These are phyloP conservation scores for Ehretia macrophylla DNA, from an alignment of 257 asterid genomes.

Conservation along the genomic window DNA sequence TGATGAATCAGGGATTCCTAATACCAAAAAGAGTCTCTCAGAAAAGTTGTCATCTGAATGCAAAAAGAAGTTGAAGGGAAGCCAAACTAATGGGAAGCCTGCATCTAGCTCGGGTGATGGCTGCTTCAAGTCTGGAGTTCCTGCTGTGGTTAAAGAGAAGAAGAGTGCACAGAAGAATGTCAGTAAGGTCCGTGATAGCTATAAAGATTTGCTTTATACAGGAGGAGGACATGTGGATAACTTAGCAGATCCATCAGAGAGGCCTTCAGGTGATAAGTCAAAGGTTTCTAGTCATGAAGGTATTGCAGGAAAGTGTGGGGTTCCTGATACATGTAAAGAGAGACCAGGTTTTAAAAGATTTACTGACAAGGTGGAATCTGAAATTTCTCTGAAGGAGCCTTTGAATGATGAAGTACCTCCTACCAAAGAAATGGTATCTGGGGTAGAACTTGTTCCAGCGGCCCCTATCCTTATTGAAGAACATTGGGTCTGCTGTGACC, in stretches of 20 bases:
- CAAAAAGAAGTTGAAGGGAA: constrained; percentile 41
- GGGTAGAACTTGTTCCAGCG: constrained; percentile 29
- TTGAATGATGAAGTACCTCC: constrained; percentile 26
- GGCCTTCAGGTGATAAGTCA: constrained; percentile 31
- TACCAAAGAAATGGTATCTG: constrained; percentile 28
- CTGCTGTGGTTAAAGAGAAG: constrained; percentile 28
- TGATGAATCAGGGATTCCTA: constrained; percentile 20
- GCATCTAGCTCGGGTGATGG: constrained; percentile 25
- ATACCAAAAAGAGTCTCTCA: not conserved
- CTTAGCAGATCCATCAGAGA: constrained; percentile 29
- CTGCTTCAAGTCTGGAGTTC: constrained; percentile 29
- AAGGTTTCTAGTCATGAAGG: constrained; percentile 38
- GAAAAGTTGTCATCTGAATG: constrained; percentile 28
- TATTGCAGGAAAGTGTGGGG: constrained; percentile 29
- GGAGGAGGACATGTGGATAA: constrained; percentile 26
- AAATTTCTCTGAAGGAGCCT: constrained; percentile 28
- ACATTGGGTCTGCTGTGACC: constrained; percentile 78
- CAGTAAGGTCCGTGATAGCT: constrained; percentile 7
- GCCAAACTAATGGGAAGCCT: constrained; percentile 38
- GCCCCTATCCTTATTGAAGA: constrained; percentile 49
- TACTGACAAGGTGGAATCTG: constrained; percentile 32
- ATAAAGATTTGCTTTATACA: constrained; percentile 20
- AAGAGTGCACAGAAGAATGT: constrained; percentile 39
- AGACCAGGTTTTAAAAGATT: constrained; percentile 28
- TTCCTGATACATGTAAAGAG: constrained; percentile 42